Percentiles rank a stretch among this genome's conserved stretches.
Conservation (phyloP, 495 filamentous ascomycete species). For the Viridothelium virens region DNA sequence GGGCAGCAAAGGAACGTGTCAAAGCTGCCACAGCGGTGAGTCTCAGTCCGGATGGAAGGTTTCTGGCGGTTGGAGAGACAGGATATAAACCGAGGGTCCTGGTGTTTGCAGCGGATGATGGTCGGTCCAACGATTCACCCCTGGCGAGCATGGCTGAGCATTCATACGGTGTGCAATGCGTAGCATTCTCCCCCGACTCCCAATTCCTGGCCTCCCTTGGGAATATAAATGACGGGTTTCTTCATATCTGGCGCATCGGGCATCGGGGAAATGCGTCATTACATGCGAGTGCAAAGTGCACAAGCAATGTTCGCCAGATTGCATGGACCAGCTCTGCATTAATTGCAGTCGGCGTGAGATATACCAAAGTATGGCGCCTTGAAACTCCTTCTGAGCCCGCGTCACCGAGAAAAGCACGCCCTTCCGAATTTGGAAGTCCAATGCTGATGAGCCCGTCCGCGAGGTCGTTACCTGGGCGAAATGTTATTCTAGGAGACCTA, state of each 20-base stretch:
- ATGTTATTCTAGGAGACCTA: conserved; percentile 64
- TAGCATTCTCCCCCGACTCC: conserved; percentile 84
- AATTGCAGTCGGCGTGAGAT: conserved; percentile 74
- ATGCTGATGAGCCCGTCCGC: conserved; percentile 26
- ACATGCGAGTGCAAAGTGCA: conserved; percentile 92
- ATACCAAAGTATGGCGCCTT: conserved; percentile 88
- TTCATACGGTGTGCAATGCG: conserved; percentile 75
- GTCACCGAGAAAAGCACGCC: conserved; percentile 38
- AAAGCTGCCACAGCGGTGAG: conserved; percentile 95
- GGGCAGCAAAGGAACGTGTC: conserved; percentile 80
- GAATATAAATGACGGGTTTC: conserved; percentile 81
- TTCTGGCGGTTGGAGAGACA: conserved; percentile 90
- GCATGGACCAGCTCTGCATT: conserved; percentile 73
- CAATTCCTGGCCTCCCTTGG: conserved; percentile 84
- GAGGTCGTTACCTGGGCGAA: conserved; percentile 48
- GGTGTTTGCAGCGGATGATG: conserved; percentile 71
- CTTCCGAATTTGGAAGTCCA: conserved; percentile 39
- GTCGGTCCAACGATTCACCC: conserved; percentile 69
- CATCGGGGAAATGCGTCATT: conserved; percentile 71
- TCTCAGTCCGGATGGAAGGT: conserved; percentile 80
- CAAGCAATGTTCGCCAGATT: conserved; percentile 70
- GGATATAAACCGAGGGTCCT: conserved; percentile 88
- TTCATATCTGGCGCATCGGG: conserved; percentile 85
- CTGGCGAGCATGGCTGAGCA: conserved; percentile 84
- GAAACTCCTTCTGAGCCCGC: conserved; percentile 47